These are phyloP conservation scores for Acer campestre DNA, from an alignment of 345 rosid genomes.

Conservation along the genomic window DNA sequence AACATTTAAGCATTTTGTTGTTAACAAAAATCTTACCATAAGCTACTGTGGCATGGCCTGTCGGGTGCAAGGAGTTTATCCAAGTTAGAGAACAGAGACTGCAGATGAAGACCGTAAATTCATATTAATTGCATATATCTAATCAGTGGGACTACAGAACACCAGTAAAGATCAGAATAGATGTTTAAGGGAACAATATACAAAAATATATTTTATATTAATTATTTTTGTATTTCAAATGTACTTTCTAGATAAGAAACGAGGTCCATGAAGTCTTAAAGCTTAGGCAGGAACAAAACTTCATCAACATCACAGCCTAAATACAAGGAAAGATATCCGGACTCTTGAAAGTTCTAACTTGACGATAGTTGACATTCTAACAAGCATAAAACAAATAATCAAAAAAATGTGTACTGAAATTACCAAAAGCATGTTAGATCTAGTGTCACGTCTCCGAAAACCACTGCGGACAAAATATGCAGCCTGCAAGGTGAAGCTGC, in stretches of 20 bases:
- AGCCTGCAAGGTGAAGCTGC: constrained; percentile 54
- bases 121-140: constrained; percentile 16
- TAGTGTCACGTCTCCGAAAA: constrained; percentile 85
- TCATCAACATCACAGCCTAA: background rate
- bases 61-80: constrained; percentile 87
- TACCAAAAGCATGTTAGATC: constrained; percentile 96
- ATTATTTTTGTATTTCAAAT: background rate
- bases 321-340: background rate
- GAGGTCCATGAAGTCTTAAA: background rate
- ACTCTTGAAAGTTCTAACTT: background rate
- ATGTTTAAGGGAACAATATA: background rate
- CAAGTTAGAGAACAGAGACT: constrained; percentile 78
- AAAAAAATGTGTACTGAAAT: constrained; percentile 9
- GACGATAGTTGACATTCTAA: background rate
- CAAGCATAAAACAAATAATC: constrained; percentile 6
- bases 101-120: constrained; percentile 34
- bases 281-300: background rate
- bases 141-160: background rate
- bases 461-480: constrained; percentile 71
- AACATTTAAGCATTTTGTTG: background rate
- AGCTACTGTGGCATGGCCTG: constrained; percentile 85
- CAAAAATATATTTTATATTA: background rate
- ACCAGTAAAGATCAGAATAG: background rate
- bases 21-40: constrained; percentile 61
- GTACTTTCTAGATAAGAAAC: background rate